Evolutionary conservation across 495 filamentous ascomycete species (phyloP).

Genomic region (Lasiosphaeris hirsuta): DNA sequence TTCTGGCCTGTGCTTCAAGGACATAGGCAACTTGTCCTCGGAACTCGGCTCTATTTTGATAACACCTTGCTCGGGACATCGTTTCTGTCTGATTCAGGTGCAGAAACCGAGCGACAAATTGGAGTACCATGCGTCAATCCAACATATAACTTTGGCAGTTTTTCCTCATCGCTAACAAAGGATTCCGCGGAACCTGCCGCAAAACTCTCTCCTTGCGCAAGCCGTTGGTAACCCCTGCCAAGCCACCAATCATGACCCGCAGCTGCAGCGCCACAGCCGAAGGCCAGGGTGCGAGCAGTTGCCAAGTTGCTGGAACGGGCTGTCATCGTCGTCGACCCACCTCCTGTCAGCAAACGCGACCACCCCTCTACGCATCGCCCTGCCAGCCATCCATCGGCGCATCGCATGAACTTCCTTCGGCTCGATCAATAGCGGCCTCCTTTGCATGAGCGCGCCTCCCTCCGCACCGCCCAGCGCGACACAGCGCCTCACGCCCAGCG

Average conservation of each 20-base stretch:
- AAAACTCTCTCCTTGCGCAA: background rate
- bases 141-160: too few species aligned
- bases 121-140: too few species aligned
- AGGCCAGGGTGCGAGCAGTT: background rate
- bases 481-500: conserved; percentile 5
- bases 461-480: conserved; percentile 9
- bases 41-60: too few species aligned
- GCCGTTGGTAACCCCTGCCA: background rate
- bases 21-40: too few species aligned
- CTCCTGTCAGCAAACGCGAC: background rate
- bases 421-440: background rate
- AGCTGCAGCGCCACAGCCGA: background rate
- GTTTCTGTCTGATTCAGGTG: too few species aligned
- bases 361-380: background rate
- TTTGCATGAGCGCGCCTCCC: background rate
- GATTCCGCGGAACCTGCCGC: background rate
- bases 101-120: too few species aligned
- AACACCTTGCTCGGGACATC: too few species aligned
- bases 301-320: conserved; percentile 1
- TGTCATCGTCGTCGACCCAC: background rate
- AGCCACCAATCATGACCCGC: conserved; percentile 8
- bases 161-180: background rate
- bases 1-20: too few species aligned
- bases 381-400: background rate
- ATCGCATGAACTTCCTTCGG: background rate